phyloP scores from a whole-genome alignment of 257 asterid species.

The Ballota nigra region DNA sequence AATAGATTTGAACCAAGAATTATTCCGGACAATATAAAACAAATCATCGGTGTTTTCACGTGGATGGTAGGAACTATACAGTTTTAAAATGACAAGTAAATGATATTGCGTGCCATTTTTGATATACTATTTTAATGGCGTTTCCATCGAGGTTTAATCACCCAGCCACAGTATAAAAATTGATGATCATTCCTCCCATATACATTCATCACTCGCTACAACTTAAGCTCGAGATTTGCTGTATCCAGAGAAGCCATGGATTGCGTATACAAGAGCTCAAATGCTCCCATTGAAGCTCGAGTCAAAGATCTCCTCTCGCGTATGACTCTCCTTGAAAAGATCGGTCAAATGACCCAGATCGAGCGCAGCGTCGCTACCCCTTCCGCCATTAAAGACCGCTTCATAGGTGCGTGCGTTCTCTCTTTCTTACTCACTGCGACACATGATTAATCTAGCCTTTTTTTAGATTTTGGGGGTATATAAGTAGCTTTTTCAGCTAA shows the following conservation, averaged over 20 bases:
- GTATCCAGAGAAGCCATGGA: constrained; percentile 36
- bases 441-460: neutral
- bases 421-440: neutral
- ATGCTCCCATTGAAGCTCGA: constrained; percentile 70
- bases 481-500: neutral
- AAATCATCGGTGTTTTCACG: no score
- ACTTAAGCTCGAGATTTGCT: constrained; percentile 15
- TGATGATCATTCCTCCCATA: no score
- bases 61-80: no score
- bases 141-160: neutral
- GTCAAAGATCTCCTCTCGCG: constrained; percentile 77
- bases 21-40: no score
- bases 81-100: no score
- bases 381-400: constrained; percentile 49
- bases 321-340: constrained; percentile 84
- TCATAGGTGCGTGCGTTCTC: constrained; percentile 35
- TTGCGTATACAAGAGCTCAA: constrained; percentile 70
- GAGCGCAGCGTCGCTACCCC: constrained; percentile 67
- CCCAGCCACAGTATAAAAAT: no score
- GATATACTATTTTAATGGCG: neutral
- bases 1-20: no score
- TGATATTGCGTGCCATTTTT: no score
- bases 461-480: neutral
- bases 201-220: no score
- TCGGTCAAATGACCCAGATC: constrained; percentile 90